These are phyloP conservation scores for Pichia paraexigua DNA, from an alignment of 805 yeast genomes.

Conservation along the genomic window DNA sequence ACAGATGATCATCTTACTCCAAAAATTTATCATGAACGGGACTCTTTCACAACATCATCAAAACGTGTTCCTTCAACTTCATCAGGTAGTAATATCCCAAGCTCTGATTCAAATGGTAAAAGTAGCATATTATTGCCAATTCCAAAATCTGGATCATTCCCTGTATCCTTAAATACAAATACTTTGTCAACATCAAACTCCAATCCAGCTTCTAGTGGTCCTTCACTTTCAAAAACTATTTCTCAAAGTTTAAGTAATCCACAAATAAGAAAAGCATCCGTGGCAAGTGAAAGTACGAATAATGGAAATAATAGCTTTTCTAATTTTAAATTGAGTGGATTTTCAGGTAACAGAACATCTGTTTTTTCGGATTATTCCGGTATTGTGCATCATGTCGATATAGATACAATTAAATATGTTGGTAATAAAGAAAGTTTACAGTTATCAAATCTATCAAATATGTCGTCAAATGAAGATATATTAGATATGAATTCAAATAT, in stretches of 20 bases:
- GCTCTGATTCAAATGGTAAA: not conserved
- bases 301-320: not conserved
- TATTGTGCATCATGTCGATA: conserved; percentile 30
- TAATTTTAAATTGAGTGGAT: not conserved
- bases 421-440: conserved; percentile 17
- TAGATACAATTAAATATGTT: conserved; percentile 27
- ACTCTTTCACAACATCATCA: not conserved
- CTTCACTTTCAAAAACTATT: not conserved
- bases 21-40: not conserved
- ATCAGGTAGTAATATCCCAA: not conserved
- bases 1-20: not conserved
- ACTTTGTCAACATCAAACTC: not conserved
- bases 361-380: conserved; percentile 31
- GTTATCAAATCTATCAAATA: not conserved
- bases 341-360: conserved; percentile 24
- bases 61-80: not conserved
- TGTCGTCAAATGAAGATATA: conserved; percentile 1
- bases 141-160: not conserved
- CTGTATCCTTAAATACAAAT: not conserved
- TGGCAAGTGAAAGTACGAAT: not conserved
- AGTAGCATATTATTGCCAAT: not conserved
- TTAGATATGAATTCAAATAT: not conserved
- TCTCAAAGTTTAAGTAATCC: not conserved
- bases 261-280: not conserved
- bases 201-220: not conserved